Evolutionary conservation across 805 yeast species (phyloP).

Genomic region (Ogataea siamensis): DNA sequence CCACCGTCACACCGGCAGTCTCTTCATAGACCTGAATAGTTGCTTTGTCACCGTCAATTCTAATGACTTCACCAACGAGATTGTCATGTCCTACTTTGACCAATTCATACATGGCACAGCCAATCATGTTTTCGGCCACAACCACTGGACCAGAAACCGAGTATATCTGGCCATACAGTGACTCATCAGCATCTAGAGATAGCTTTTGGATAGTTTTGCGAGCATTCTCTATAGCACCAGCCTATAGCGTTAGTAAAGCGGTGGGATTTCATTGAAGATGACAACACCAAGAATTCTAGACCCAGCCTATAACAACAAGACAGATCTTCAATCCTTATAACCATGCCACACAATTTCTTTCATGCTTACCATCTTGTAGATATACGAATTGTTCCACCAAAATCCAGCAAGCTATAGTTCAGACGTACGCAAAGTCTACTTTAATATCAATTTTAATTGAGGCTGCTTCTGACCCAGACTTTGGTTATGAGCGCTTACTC

Average conservation of each 20-base stretch:
- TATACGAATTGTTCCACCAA: not conserved
- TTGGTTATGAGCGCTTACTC: not conserved
- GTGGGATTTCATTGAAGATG: not conserved
- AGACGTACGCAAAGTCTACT: not conserved
- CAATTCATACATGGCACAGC: slow-evolving; percentile 99
- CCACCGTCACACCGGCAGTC: slow-evolving; percentile 98
- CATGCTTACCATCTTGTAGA: slow-evolving; percentile 7
- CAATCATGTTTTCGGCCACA: slow-evolving; percentile 97
- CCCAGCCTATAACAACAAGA: too few species aligned
- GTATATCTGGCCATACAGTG: slow-evolving; percentile 82
- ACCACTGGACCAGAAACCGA: slow-evolving; percentile 98
- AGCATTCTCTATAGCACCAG: slow-evolving; percentile 96
- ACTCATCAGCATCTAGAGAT: slow-evolving; percentile 72
- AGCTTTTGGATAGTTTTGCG: slow-evolving; percentile 89
- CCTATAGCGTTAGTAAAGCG: slow-evolving; percentile 39
- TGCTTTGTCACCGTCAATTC: slow-evolving; percentile 95
- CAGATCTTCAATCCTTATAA: too few species aligned
- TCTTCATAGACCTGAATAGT: slow-evolving; percentile 99
- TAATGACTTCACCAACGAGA: slow-evolving; percentile 96
- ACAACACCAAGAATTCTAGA: too few species aligned
- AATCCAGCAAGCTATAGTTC: slow-evolving; percentile 1
- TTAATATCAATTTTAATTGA: not conserved
- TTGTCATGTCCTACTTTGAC: slow-evolving; percentile 97
- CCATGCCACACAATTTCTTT: too few species aligned
- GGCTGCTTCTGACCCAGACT: slow-evolving; percentile 28